Conservation (phyloP, 345 rosid genomes). For the Rhodamnia argentea region DNA sequence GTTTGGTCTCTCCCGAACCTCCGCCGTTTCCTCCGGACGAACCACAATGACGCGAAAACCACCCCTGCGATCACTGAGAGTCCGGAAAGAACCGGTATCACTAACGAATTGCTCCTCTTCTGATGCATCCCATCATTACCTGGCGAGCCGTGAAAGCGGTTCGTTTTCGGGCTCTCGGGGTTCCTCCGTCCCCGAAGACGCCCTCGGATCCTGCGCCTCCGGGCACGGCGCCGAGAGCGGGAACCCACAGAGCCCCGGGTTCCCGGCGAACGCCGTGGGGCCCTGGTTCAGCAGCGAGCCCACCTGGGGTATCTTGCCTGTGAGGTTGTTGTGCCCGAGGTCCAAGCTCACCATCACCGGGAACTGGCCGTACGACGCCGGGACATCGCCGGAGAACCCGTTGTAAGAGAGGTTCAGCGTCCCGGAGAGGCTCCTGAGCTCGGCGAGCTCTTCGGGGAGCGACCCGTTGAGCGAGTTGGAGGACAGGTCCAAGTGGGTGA, state of each 20-base stretch:
- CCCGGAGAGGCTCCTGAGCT: conserved; percentile 51
- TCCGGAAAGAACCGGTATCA: conserved; percentile 51
- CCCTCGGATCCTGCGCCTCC: conserved; percentile 33
- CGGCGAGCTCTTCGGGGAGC: conserved; percentile 49
- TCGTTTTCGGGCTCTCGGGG: conserved; percentile 27
- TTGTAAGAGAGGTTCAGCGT: conserved; percentile 72
- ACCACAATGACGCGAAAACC: conserved; percentile 51
- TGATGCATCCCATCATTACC: neutral
- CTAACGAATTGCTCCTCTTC: neutral
- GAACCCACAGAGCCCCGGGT: conserved; percentile 79
- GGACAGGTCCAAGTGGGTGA: conserved; percentile 65
- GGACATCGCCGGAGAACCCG: conserved; percentile 61
- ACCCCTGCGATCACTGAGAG: conserved; percentile 48
- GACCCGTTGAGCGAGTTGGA: conserved; percentile 64
- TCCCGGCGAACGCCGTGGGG: conserved; percentile 88
- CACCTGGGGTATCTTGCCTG: conserved; percentile 71
- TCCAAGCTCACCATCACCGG: conserved; percentile 80
- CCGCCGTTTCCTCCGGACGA: conserved; percentile 34
- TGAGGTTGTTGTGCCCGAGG: conserved; percentile 67
- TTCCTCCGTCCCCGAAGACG: conserved; percentile 31
- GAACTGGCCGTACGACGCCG: conserved; percentile 54
- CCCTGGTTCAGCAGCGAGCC: conserved; percentile 92
- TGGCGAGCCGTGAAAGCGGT: neutral
- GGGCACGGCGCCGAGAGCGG: conserved; percentile 61
- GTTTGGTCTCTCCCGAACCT: conserved; percentile 11